Evolutionary conservation across 1,284 basidiomycete genomes (phyloP), one percentile per base, ranked within the genome.

Genomic region (Sanghuangporus weigelae): DNA sequence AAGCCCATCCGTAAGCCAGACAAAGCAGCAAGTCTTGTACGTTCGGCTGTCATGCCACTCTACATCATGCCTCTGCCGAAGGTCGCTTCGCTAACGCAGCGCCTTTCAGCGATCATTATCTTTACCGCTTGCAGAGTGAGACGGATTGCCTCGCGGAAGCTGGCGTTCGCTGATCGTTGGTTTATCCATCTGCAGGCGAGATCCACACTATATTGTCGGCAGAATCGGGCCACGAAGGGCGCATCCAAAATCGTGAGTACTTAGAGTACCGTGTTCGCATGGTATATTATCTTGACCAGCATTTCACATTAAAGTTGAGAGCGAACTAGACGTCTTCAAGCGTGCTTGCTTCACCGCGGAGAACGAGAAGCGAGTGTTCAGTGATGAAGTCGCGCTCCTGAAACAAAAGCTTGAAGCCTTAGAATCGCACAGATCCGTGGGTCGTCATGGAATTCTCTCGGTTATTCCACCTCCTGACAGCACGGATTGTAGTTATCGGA

Each of bases 401-500:
- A 65, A 49, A 21, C 51, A 59, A 40, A 62, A 53, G 31, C 31
- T 65, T 10, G 64, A 65, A 38, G 14, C 31, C 16, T 21, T 62
- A 16, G 63, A 64, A 19, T 54, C 63, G 26, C 63, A 65, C 31
- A 64, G 19, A 56, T 21, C 12, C n/a, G 59, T 64, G 11, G 16
- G 59, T 60, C 12, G 36, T 16, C 39, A 11, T 48, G 46, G 16
- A 26, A 16, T 42, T 39, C 16, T 21, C 12, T 42, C 57, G 8
- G 1, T 26, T 23, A 31, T 31, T 50, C 50, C 40, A 19, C 19
- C 55, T 12, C 14, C 55, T 58, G 39, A 40, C 46, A 46, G 14
- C 26, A 26, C 26, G 21, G 8, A n/a, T 36, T 40, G 19, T 44
- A 65, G 64, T 55, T 42, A 36, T 38, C 54, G 7, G 83, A 82